phyloP scores from a whole-genome alignment of 2,329 filamentous ascomycete species.

The Monascus ruber region DNA sequence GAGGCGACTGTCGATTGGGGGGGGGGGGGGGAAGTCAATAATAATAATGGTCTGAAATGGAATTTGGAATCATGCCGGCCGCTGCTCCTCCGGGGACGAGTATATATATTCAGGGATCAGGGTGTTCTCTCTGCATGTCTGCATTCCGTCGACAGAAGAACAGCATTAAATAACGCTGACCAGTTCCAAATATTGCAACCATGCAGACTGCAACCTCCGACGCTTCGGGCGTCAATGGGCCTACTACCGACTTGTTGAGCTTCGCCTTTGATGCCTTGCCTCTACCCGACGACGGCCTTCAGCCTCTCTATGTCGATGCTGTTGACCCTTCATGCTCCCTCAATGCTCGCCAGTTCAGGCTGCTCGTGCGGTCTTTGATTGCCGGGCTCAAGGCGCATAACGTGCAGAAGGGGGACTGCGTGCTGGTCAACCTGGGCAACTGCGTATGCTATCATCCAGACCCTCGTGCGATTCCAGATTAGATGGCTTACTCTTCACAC shows the following conservation, averaged over 20 bases:
- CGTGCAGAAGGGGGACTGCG: slow-evolving; percentile 31
- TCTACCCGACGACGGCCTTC: slow-evolving; percentile 21
- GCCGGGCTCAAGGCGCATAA: slow-evolving; percentile 29
- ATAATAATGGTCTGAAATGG: too few species aligned
- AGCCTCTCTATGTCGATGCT: slow-evolving; percentile 33
- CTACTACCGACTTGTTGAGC: slow-evolving; percentile 24
- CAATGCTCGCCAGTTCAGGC: slow-evolving; percentile 22
- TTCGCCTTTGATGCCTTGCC: slow-evolving; percentile 29
- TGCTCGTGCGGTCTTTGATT: slow-evolving; percentile 27
- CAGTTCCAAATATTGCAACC: too few species aligned
- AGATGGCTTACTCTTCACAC: slow-evolving; percentile 9
- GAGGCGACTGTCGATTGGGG: too few species aligned
- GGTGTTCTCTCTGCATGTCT: too few species aligned
- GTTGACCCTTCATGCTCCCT: slow-evolving; percentile 26
- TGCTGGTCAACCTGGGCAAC: slow-evolving; percentile 32
- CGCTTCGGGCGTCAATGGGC: too few species aligned
- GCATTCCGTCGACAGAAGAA: too few species aligned
- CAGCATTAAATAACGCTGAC: too few species aligned
- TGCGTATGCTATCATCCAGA: slow-evolving; percentile 20
- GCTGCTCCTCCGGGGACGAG: too few species aligned
- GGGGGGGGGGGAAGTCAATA: too few species aligned
- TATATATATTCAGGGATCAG: too few species aligned
- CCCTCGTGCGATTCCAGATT: not conserved
- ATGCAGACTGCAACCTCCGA: too few species aligned
- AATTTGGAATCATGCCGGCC: too few species aligned